Evolutionary conservation across 805 yeast genomes (phyloP), one percentile per base, ranked within the genome.

Genomic region (Candida orba): DNA sequence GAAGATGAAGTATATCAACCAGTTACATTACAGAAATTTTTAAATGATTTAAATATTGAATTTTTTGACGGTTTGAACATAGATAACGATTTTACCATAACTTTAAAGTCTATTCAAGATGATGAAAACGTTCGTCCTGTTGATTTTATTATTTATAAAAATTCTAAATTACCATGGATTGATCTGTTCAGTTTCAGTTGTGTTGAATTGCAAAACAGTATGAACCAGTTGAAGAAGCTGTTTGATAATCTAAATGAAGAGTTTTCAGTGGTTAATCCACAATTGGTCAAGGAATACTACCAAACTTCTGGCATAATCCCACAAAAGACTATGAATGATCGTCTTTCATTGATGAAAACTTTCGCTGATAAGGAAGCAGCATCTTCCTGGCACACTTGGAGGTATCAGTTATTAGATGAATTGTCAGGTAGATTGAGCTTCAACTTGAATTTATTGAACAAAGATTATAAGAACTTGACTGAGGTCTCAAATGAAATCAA

Each of bases 141-240:
- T 23, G 59, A 57, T 24, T 58, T 42, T 36, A 45, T 49, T 8
- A 45, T 53, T 18, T 57, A 61, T 4, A 53, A 44, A 23, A 45
- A 44, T 24, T 43, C 56, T 2, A 52, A 52, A 22, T 15, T 56
- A 4, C 62, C 62, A 6, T 56, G 59, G 59, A 30, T 58, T 7
- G 62, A 57, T 22, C 46, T 58, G 1, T 53, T 50, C 34, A 50
- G 48, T 23, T 58, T 58, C 40, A 56, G 62, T 37, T 58, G 62
- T 47, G 50, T 45, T 22, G 61, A 57, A 36, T 27, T 58, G 13
- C 59, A 54, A 33, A 55, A 53, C 34, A 54, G 56, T 35, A 54
- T 58, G 57, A 43, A 45, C 17, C 53, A 51, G 23, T 36, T 58
- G 38, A 54, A 51, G 22, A 42, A 32, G 2, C 36, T 53, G 18